Percentiles rank a stretch among this genome's conserved stretches.
phyloP scores from a whole-genome alignment of 352 stramenopile species.

The Phytophthora nicotianae region DNA sequence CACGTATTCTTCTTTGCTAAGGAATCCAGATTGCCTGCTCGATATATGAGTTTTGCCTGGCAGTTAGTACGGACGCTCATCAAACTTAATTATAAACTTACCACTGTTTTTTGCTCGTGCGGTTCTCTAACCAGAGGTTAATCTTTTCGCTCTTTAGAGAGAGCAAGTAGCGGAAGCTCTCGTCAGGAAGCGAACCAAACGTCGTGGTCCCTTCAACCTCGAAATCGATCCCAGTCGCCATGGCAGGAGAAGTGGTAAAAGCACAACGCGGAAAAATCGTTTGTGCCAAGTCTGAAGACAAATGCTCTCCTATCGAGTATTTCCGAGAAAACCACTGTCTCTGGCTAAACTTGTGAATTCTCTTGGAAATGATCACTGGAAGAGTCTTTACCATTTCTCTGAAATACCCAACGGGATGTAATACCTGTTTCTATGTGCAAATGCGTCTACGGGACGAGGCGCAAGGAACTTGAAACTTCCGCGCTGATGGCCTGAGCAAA shows the following conservation, averaged over 20 bases:
- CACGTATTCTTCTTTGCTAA: conserved; percentile 27
- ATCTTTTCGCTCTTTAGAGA: conserved; percentile 13
- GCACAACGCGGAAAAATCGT: neutral
- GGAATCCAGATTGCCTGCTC: conserved; percentile 23
- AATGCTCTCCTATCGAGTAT: too few species aligned
- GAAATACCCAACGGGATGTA: too few species aligned
- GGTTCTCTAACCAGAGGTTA: conserved; percentile 22
- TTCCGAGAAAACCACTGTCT: too few species aligned
- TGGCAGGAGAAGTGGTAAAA: neutral
- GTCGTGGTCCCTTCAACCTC: conserved; percentile 10
- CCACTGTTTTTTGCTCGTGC: conserved; percentile 22
- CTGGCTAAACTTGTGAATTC: too few species aligned
- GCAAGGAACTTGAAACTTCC: too few species aligned
- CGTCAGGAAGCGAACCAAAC: neutral
- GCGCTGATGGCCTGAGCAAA: too few species aligned
- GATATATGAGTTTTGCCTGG: neutral
- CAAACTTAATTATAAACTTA: neutral
- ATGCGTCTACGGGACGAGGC: too few species aligned
- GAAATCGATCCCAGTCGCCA: conserved; percentile 1
- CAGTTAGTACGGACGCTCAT: neutral
- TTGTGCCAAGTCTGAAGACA: neutral
- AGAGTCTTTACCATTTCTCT: too few species aligned
- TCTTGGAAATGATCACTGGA: too few species aligned
- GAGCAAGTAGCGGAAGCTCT: conserved; percentile 12
- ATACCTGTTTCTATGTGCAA: too few species aligned